Percentiles rank a stretch among this genome's conserved stretches.
Conservation (phyloP, 257 asterid genomes). For the Solanum etuberosum region DNA sequence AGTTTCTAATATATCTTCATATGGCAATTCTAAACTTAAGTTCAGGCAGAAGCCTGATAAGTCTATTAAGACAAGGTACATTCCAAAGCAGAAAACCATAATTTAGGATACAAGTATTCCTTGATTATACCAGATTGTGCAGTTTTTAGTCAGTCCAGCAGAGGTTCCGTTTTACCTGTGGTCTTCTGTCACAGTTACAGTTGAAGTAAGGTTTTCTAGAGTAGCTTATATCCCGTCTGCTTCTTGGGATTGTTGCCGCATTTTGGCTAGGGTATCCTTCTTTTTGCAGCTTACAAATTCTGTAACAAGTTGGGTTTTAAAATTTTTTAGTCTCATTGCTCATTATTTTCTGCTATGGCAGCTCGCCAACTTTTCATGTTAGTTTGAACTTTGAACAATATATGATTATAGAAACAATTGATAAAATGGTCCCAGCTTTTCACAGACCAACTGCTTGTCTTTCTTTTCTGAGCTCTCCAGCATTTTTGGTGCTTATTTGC, state of each 20-base stretch:
- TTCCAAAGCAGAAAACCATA: constrained; percentile 30
- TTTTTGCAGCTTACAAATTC: constrained; percentile 3
- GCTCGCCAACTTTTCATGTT: neutral
- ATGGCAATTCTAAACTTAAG: constrained; percentile 19
- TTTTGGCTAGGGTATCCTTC: neutral
- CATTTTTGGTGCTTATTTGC: neutral
- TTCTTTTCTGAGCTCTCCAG: neutral
- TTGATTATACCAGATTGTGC: neutral
- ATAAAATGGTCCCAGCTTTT: neutral
- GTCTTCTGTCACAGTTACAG: constrained; percentile 34
- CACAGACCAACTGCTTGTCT: neutral
- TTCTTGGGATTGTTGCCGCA: neutral
- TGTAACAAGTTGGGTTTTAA: constrained; percentile 10
- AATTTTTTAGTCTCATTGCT: neutral
- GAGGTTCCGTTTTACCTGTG: constrained; percentile 47
- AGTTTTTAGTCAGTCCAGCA: constrained; percentile 7
- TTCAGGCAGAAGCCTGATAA: constrained; percentile 30
- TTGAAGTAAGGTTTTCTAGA: constrained; percentile 5
- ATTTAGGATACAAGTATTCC: neutral
- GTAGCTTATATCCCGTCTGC: neutral
- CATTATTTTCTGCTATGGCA: neutral
- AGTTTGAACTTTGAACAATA: neutral
- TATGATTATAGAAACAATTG: constrained; percentile 1
- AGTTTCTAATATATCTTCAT: neutral
- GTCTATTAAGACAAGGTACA: constrained; percentile 39